Evolutionary conservation across 768 basidiomycete genomes (phyloP), one percentile per base, ranked within the genome.

Genomic region (Lactifluus pinguis): DNA sequence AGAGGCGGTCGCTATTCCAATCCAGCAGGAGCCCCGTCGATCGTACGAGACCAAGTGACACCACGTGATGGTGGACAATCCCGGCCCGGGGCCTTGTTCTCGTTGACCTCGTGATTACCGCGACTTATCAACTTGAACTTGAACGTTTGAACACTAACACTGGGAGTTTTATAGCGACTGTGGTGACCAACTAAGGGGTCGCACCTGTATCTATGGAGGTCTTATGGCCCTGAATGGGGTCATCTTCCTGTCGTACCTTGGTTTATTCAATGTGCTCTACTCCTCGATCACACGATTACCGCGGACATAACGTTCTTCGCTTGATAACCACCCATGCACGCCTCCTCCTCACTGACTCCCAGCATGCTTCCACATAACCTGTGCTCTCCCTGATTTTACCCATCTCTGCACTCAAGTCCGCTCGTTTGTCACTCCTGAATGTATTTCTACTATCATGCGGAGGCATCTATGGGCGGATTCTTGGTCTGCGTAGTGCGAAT

Each of bases 371-470:
- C 44, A 29, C 42, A n/a, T 59, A 47, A n/a, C 44, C 57, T 45
- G 34, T 59, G 6, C 50, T 59, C 44, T 59, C 55, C 4, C 61
- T 85, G 4, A 74, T 84, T 15, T 69, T 85, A 19, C 80, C 84
- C 8, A 68, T 89, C 17, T 72, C 79, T 59, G 77, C 77, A 0
- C 70, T 88, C 11, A 84, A 85, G 66, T 47, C 64, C 8, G 70
- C 74, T 17, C 36, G 55, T 2, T 71, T 87, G 9, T 79, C 87
- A 63, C 69, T 81, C 32, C 5, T 34, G 32, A 34, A 34, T 34
- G 32, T 1, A 9, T 34, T 9, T 34, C 32, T 34, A 34, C 9
- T 34, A 3, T 34, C 32, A 34, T 34, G 9, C 9, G 81, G 80
- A 1, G 73, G 77, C 2, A 56, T 72, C 1, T 72, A 71, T 68